Evolutionary conservation across 176 grass and related monocot genomes (phyloP).

Genomic region (Lolium perenne): DNA sequence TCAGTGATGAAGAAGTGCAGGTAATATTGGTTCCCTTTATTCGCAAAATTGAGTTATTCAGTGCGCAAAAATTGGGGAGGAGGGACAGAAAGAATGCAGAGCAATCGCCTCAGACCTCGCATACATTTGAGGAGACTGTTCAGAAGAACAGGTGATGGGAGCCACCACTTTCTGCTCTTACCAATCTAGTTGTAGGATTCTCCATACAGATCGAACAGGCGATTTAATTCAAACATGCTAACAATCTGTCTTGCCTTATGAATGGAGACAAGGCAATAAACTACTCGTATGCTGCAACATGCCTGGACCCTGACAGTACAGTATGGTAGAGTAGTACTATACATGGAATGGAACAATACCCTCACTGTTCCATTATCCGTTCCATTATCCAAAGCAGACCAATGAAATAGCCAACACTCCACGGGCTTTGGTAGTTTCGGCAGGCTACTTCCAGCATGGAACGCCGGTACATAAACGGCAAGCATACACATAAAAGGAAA

Average conservation of each 20-base stretch:
- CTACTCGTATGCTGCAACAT: not conserved
- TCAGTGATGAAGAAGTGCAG: not conserved
- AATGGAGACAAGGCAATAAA: not conserved
- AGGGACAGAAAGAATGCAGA: not conserved
- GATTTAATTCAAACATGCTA: not conserved
- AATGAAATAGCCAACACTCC: not conserved
- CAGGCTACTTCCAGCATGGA: slow-evolving; percentile 10
- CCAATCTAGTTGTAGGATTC: not conserved
- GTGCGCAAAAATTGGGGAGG: not conserved
- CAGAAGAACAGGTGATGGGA: not conserved
- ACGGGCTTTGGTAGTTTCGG: not conserved
- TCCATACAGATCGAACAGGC: not conserved
- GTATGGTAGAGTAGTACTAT: not conserved
- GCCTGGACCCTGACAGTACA: not conserved
- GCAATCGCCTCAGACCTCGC: not conserved
- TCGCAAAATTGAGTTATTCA: not conserved
- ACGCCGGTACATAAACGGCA: not conserved
- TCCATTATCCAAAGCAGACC: slow-evolving; percentile 30
- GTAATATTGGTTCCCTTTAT: not conserved
- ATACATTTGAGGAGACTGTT: not conserved
- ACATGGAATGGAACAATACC: not conserved
- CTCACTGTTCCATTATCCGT: slow-evolving; percentile 46
- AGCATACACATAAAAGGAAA: slow-evolving; percentile 21
- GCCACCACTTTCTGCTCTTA: not conserved
- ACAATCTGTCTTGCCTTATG: not conserved